Evolutionary conservation across 768 basidiomycete genomes (phyloP), one percentile per base, ranked within the genome.

Genomic region (Boletus eberwhitei): DNA sequence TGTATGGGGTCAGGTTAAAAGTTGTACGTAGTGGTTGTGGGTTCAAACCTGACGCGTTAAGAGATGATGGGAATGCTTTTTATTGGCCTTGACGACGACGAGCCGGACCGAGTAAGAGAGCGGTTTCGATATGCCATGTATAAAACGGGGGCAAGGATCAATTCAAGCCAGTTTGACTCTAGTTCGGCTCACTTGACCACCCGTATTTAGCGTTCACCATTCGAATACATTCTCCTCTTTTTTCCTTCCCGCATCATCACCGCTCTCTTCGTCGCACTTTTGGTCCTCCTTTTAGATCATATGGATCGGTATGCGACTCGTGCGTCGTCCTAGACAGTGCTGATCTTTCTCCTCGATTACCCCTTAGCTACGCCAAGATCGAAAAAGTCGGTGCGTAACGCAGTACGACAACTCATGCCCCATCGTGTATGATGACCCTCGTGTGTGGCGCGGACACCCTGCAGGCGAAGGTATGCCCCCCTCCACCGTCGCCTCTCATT

Each of bases 361-460:
- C 56, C 70, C 69, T 57, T 60, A 96, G 96, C 66, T 98, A 98
- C 74, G 88, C 91, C 59, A 97, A 95, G 82, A 85, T 98, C 63
- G 95, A 98, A 78, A 98, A 98, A 87, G 84, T 98, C 65, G 95
- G 95, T 97, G 75, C 76, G 91, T 87, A 62, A 60, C 61, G 55
- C 59, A 50, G 44, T 49, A 24, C 57, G 45, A 42, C 53, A 46
- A 12, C 38, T 32, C 48, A 44, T 45, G 26, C 52, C 41, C 35
- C 17, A 22, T 26, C 50, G 31, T 59, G 51, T 47, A 51, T 55
- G 22, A 61, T 55, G 57, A 61, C 55, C 53, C 48, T 51, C 40
- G 57, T 52, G 60, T 57, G 61, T 55, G 63, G 49, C 59, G 38
- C 50, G 60, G 35, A 48, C 52, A 43, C 38, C 46, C 37, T 63